Evolutionary conservation across 495 filamentous ascomycete species (phyloP).

Genomic region (Halenospora varia): DNA sequence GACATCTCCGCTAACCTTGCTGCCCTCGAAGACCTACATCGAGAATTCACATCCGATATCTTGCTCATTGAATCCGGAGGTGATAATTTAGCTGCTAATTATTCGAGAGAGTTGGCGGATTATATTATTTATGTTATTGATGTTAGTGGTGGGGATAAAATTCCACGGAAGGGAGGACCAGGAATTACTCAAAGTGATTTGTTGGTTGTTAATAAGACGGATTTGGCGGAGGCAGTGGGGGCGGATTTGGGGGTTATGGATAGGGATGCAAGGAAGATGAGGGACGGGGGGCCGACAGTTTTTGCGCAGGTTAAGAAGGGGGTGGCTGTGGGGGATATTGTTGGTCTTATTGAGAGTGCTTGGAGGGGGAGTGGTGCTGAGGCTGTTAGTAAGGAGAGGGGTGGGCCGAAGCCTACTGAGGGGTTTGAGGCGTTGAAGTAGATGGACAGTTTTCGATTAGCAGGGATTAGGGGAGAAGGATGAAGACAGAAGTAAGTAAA

Average conservation of each 20-base stretch:
- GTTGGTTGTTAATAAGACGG: conserved; percentile 93
- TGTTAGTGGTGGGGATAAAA: conserved; percentile 94
- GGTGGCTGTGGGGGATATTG: conserved; percentile 76
- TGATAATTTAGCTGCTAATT: conserved; percentile 96
- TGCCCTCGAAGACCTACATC: conserved; percentile 83
- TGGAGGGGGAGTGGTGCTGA: conserved; percentile 86
- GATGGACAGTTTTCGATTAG: too few species aligned
- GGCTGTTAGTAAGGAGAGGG: conserved; percentile 47
- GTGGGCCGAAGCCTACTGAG: conserved; percentile 45
- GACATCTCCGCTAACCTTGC: conserved; percentile 93
- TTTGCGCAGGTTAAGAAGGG: conserved; percentile 96
- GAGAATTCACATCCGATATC: conserved; percentile 63
- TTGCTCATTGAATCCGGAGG: conserved; percentile 92
- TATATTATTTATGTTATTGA: conserved; percentile 99
- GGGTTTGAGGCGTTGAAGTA: conserved; percentile 33
- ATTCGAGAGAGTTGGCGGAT: conserved; percentile 87
- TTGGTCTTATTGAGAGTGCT: conserved; percentile 82
- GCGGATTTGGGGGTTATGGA: conserved; percentile 95
- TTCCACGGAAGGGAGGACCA: conserved; percentile 92
- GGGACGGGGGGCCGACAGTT: conserved; percentile 93
- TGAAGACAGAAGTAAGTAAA: too few species aligned
- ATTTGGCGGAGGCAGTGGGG: conserved; percentile 86
- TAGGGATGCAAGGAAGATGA: conserved; percentile 87
- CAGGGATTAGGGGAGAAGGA: too few species aligned
- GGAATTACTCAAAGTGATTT: conserved; percentile 95